Evolutionary conservation across 495 filamentous ascomycete genomes (phyloP).

Genomic region (Pyrenula massariospora): DNA sequence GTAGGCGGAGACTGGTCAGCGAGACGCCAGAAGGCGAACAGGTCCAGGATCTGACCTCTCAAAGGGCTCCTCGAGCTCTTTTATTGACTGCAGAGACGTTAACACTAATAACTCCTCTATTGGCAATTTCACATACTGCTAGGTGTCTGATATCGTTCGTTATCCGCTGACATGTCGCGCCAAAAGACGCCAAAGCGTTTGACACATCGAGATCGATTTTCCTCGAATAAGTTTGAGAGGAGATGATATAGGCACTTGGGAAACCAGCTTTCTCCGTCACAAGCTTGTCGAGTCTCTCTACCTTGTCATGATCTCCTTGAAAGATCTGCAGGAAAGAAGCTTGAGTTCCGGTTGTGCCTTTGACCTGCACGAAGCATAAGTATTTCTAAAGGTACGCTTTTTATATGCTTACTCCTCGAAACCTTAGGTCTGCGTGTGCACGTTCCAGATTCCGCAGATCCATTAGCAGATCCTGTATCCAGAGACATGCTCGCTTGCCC

Average conservation of each 20-base stretch:
- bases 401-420: no score
- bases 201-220: conserved; percentile 76
- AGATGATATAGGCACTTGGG: conserved; percentile 56
- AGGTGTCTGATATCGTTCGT: conserved; percentile 67
- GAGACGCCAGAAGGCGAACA: conserved; percentile 40
- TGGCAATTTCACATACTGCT: no score
- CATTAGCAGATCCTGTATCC: conserved; percentile 82
- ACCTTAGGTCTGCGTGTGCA: conserved; percentile 61
- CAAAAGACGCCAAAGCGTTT: conserved; percentile 73
- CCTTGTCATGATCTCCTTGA: conserved; percentile 64
- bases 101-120: no score
- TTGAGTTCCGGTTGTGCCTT: conserved; percentile 70
- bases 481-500: conserved; percentile 67
- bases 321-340: conserved; percentile 67
- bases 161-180: conserved; percentile 68
- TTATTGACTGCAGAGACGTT: no score
- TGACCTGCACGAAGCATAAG: no score
- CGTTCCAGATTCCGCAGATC: conserved; percentile 75
- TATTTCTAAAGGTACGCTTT: no score
- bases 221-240: conserved; percentile 70
- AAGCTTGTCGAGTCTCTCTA: conserved; percentile 59
- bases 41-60: no score
- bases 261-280: conserved; percentile 84
- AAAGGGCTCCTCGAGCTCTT: conserved; percentile 89
- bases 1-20: no score